Evolutionary conservation across 495 filamentous ascomycete species (phyloP).

Genomic region (Staphylotrichum tortipilum): DNA sequence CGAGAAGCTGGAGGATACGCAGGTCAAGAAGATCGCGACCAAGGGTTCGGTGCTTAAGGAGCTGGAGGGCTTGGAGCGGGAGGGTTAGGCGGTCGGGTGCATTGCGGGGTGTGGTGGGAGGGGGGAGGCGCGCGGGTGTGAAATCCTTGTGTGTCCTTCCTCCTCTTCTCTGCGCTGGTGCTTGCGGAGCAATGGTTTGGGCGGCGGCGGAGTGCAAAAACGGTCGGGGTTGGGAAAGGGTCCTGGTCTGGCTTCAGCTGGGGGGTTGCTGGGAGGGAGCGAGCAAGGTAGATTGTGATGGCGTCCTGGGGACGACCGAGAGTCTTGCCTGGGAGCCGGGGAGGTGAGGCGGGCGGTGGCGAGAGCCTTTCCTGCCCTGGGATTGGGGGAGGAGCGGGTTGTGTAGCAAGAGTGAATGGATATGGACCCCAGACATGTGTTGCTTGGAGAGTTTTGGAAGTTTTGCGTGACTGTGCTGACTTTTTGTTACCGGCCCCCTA

Average conservation of each 20-base stretch:
- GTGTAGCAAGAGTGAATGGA: neutral
- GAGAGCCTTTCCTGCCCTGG: neutral
- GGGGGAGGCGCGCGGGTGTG: neutral
- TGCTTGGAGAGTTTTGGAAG: too few relatives aligned
- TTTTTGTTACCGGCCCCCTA: too few relatives aligned
- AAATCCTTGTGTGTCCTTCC: neutral
- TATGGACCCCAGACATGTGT: neutral
- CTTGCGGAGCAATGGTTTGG: too few relatives aligned
- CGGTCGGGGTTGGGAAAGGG: too few relatives aligned
- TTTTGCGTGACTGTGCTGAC: neutral
- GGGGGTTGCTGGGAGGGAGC: too few relatives aligned
- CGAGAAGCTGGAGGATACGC: conserved; percentile 95
- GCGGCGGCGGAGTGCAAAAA: too few relatives aligned
- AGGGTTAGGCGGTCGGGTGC: conserved; percentile 6
- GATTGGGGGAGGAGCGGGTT: neutral
- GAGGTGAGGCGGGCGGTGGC: neutral
- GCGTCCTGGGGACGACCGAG: neutral
- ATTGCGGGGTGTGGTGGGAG: neutral
- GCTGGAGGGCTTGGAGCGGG: conserved; percentile 46
- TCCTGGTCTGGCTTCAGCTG: too few relatives aligned
- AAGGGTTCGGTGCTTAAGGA: conserved; percentile 77
- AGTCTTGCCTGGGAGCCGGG: too few relatives aligned
- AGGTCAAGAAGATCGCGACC: conserved; percentile 95
- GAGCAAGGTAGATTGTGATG: too few relatives aligned
- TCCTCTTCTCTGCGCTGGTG: too few relatives aligned